A percentile compares a stretch with the other conserved stretches of the same genome.
Conservation (phyloP, 495 filamentous ascomycete genomes). For the Hypomontagnella submonticulosa region DNA sequence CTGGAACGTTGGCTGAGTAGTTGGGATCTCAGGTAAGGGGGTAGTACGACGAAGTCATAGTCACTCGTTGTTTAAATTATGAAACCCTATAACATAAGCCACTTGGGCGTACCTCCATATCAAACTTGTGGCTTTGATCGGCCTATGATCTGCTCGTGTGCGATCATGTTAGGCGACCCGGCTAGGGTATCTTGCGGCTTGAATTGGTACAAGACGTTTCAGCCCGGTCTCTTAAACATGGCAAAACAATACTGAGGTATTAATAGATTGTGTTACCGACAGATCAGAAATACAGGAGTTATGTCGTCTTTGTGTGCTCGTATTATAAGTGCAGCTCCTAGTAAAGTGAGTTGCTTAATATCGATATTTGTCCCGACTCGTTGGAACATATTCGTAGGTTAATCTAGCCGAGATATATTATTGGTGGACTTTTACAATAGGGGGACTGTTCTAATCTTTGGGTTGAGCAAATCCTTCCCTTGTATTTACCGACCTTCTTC, state of each 20-base stretch:
- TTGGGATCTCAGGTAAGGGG: too few species aligned
- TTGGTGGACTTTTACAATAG: conserved; percentile 26
- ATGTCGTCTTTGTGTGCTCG: too few species aligned
- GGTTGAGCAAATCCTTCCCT: conserved; percentile 6
- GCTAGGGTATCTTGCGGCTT: background rate
- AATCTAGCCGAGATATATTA: background rate
- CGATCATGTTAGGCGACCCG: background rate
- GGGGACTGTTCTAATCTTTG: background rate
- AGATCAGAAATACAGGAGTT: too few species aligned
- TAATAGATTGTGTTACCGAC: too few species aligned
- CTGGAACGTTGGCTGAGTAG: too few species aligned
- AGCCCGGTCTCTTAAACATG: too few species aligned
- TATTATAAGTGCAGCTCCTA: too few species aligned
- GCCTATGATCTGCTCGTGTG: background rate
- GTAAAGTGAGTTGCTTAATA: background rate
- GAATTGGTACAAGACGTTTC: background rate
- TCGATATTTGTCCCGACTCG: conserved; percentile 1
- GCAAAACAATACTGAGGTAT: too few species aligned
- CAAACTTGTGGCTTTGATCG: conserved; percentile 14
- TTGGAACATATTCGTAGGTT: conserved; percentile 3
- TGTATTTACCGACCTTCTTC: conserved; percentile 36
- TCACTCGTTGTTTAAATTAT: too few species aligned
- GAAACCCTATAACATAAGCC: too few species aligned
- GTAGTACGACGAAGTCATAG: too few species aligned
- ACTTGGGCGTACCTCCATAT: background rate